These are phyloP conservation scores for Penstemon barbatus DNA, from an alignment of 257 asterid genomes.

Conservation along the genomic window DNA sequence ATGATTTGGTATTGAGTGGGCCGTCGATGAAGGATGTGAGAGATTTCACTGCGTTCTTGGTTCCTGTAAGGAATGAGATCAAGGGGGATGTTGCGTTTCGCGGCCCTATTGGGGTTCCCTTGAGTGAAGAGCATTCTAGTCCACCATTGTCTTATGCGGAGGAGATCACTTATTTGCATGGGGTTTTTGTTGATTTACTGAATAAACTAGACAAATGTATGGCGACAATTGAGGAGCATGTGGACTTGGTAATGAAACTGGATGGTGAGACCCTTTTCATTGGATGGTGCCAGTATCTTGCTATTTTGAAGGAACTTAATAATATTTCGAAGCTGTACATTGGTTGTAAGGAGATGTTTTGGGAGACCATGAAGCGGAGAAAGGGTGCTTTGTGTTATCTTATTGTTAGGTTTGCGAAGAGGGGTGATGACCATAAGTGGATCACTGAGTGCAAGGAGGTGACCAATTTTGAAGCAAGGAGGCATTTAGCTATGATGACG, in stretches of 20 bases:
- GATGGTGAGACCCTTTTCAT: slow-evolving; percentile 32
- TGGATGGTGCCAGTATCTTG: slow-evolving; percentile 60
- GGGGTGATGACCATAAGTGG: slow-evolving; percentile 71
- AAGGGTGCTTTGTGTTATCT: slow-evolving; percentile 59
- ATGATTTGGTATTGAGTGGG: slow-evolving; percentile 40
- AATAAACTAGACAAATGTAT: slow-evolving; percentile 53
- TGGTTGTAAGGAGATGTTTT: slow-evolving; percentile 59
- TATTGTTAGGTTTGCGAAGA: slow-evolving; percentile 59
- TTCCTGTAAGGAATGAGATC: slow-evolving; percentile 40
- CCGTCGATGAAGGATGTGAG: slow-evolving; percentile 41
- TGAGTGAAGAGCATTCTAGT: slow-evolving; percentile 32
- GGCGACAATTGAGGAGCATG: slow-evolving; percentile 49
- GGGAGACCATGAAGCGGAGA: slow-evolving; percentile 56
- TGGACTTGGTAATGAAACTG: slow-evolving; percentile 37
- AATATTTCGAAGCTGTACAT: slow-evolving; percentile 53
- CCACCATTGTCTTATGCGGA: slow-evolving; percentile 34
- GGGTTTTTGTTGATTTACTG: slow-evolving; percentile 45
- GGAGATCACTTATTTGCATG: slow-evolving; percentile 43
- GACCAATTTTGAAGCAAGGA: slow-evolving; percentile 74
- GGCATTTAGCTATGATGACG: slow-evolving; percentile 72
- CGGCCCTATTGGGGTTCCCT: slow-evolving; percentile 41
- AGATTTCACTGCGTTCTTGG: slow-evolving; percentile 52
- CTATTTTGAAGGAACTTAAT: slow-evolving; percentile 64
- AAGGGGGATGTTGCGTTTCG: slow-evolving; percentile 23
- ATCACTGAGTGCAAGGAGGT: slow-evolving; percentile 69